phyloP scores from a whole-genome alignment of 164 flowering plant genomes.

The Echeveria elegans region DNA sequence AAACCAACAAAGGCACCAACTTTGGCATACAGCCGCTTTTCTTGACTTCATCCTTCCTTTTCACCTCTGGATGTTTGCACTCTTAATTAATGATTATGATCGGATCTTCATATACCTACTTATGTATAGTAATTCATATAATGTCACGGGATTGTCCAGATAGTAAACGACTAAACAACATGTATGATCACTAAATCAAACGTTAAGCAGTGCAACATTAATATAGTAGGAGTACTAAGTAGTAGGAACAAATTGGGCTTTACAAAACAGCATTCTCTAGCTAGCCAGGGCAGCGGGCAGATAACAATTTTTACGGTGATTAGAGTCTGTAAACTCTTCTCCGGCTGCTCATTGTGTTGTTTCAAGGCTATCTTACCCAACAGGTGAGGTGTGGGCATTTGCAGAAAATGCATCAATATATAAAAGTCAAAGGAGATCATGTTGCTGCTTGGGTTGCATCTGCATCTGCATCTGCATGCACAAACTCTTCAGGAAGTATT shows the following conservation, averaged over 20 bases:
- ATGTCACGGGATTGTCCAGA: not conserved
- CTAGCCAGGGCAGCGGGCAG: not conserved
- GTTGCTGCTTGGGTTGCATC: no score
- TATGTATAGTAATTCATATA: not conserved
- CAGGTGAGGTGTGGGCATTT: not conserved
- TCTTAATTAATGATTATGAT: no score
- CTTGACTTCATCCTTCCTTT: not conserved
- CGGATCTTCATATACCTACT: no score
- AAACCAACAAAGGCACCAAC: slow-evolving; percentile 3
- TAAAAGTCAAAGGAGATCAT: not conserved
- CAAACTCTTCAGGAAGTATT: not conserved
- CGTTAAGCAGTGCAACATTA: not conserved
- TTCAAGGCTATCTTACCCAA: no score
- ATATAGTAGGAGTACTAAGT: no score
- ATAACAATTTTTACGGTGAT: no score
- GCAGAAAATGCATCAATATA: not conserved
- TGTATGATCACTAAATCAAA: not conserved
- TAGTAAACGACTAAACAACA: not conserved
- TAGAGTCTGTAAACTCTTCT: no score
- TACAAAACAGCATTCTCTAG: slow-evolving; percentile 1
- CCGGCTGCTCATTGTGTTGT: not conserved
- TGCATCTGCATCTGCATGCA: not conserved
- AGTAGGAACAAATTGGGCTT: not conserved
- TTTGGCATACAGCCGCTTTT: not conserved
- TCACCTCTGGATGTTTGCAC: not conserved